Evolutionary conservation across 2,329 filamentous ascomycete species (phyloP).

Genomic region (Paecilomyces variotii): DNA sequence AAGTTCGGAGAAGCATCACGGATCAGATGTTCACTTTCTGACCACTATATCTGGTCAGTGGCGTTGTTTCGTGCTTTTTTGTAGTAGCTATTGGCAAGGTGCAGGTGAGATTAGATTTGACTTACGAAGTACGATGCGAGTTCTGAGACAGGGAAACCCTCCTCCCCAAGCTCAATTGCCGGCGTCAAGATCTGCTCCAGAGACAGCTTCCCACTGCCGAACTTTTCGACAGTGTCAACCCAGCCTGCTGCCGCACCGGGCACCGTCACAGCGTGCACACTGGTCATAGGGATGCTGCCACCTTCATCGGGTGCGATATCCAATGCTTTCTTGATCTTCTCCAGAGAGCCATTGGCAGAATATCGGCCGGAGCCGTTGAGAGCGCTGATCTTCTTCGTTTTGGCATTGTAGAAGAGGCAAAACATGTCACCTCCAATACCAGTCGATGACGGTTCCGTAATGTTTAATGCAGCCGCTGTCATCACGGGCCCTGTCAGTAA

Average conservation of each 20-base stretch:
- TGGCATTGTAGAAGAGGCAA: conserved; percentile 82
- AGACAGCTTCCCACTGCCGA: conserved; percentile 77
- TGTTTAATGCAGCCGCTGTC: conserved; percentile 77
- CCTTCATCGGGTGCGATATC: conserved; percentile 51
- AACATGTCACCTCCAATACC: conserved; percentile 98
- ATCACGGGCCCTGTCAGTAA: background rate
- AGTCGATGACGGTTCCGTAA: conserved; percentile 87
- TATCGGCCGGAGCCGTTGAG: conserved; percentile 92
- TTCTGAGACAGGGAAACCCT: conserved; percentile 85
- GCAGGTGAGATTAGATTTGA: conserved; percentile 7
- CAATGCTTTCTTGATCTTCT: conserved; percentile 62
- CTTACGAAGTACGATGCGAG: conserved; percentile 61
- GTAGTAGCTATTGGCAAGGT: background rate
- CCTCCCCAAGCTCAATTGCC: conserved; percentile 76
- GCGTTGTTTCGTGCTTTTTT: background rate
- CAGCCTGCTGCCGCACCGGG: conserved; percentile 90
- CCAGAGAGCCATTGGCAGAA: conserved; percentile 59
- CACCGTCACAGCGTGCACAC: conserved; percentile 74
- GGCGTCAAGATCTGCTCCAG: conserved; percentile 72
- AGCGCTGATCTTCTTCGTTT: conserved; percentile 70
- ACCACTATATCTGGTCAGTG: conserved; percentile 55
- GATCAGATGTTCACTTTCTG: conserved; percentile 53
- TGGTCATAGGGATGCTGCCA: conserved; percentile 62
- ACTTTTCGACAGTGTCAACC: conserved; percentile 79
- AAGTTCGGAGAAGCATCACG: conserved; percentile 74